A percentile compares a stretch with the other conserved stretches of the same genome.
These are phyloP conservation scores for Stipa capillata DNA, from an alignment of 176 grass and related monocot species.

Conservation along the genomic window DNA sequence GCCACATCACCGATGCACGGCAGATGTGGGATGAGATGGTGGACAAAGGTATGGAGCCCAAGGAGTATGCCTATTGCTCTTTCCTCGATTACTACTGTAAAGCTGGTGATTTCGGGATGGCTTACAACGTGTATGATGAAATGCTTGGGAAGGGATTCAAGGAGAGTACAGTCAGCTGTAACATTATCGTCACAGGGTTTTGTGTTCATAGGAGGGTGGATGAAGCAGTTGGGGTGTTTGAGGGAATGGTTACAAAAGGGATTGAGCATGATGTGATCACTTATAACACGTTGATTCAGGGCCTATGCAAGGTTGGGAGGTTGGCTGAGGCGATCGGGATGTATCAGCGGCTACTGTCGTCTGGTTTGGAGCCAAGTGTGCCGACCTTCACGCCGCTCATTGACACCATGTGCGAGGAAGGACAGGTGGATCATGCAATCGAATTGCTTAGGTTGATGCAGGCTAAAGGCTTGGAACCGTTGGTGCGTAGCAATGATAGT, in stretches of 20 bases:
- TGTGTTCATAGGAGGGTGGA: slow-evolving; percentile 40
- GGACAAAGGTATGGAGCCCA: slow-evolving; percentile 43
- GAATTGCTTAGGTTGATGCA: slow-evolving; percentile 67
- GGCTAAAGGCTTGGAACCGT: slow-evolving; percentile 49
- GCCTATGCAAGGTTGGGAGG: slow-evolving; percentile 55
- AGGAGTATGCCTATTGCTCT: slow-evolving; percentile 52
- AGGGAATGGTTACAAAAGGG: slow-evolving; percentile 56
- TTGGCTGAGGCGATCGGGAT: slow-evolving; percentile 30
- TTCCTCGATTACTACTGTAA: slow-evolving; percentile 36
- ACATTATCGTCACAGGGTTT: slow-evolving; percentile 44
- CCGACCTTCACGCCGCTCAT: slow-evolving; percentile 62
- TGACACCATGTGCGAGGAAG: slow-evolving; percentile 47
- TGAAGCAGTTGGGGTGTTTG: slow-evolving; percentile 42
- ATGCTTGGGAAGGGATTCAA: slow-evolving; percentile 58
- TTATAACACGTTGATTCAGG: slow-evolving; percentile 67
- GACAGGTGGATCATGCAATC: slow-evolving; percentile 37
- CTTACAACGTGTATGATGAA: slow-evolving; percentile 52
- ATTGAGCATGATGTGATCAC: slow-evolving; percentile 52
- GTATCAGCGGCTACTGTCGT: slow-evolving; percentile 32
- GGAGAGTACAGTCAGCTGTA: slow-evolving; percentile 58
- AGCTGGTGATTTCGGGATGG: slow-evolving; percentile 50
- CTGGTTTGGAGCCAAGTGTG: slow-evolving; percentile 46
- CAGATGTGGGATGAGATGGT: slow-evolving; percentile 66
- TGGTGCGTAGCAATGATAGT: slow-evolving; percentile 47
- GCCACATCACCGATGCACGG: slow-evolving; percentile 24